Evolutionary conservation across 495 filamentous ascomycete species (phyloP).

Genomic region (Parathielavia hyrcaniae): DNA sequence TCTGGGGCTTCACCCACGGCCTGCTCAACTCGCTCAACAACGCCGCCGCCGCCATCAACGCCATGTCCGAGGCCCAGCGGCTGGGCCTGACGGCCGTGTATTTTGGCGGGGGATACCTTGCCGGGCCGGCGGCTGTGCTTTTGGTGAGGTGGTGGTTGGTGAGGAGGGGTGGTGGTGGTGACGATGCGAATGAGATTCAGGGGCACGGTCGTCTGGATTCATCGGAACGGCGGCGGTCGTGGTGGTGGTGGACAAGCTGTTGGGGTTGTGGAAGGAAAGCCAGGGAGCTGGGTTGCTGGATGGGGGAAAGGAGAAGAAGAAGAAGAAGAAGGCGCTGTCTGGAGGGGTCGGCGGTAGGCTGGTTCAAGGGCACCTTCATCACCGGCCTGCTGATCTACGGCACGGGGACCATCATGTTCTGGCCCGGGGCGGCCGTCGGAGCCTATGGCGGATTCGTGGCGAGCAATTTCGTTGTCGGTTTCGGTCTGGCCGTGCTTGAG

Average conservation of each 20-base stretch:
- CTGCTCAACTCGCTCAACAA: slow-evolving; percentile 49
- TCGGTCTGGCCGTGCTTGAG: slow-evolving; percentile 64
- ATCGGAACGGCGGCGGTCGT: slow-evolving; percentile 4
- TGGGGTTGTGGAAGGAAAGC: too few relatives aligned
- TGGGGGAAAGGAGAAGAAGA: not conserved
- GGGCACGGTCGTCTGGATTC: too few relatives aligned
- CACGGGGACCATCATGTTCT: slow-evolving; percentile 60
- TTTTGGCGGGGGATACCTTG: slow-evolving; percentile 56
- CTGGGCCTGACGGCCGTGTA: slow-evolving; percentile 26
- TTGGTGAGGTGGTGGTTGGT: slow-evolving; percentile 60
- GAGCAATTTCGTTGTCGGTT: slow-evolving; percentile 63
- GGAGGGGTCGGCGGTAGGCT: slow-evolving; percentile 28
- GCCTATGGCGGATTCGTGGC: slow-evolving; percentile 65
- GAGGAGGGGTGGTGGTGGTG: slow-evolving; percentile 31
- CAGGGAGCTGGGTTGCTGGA: not conserved
- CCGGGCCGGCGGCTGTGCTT: slow-evolving; percentile 49
- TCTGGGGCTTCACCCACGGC: slow-evolving; percentile 81
- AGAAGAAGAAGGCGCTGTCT: not conserved
- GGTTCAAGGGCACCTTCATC: slow-evolving; percentile 59
- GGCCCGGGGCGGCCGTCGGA: slow-evolving; percentile 55
- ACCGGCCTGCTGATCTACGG: slow-evolving; percentile 60
- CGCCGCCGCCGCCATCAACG: slow-evolving; percentile 28
- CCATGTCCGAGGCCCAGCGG: slow-evolving; percentile 31
- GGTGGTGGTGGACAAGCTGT: not conserved
- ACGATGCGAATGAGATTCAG: too few relatives aligned